phyloP scores from a whole-genome alignment of 345 rosid genomes.

The Gynandropsis gynandra region DNA sequence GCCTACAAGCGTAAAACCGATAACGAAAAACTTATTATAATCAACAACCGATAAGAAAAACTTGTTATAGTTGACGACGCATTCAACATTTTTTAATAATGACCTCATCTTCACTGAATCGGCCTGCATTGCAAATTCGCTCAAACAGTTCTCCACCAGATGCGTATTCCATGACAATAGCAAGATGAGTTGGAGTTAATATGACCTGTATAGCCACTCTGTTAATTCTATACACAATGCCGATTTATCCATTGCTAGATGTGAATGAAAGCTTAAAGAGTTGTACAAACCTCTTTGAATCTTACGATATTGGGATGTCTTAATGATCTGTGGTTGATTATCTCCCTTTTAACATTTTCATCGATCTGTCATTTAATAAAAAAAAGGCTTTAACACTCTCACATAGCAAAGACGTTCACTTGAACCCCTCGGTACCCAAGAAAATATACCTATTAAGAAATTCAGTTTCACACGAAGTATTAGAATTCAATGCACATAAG shows the following conservation, averaged over 20 bases:
- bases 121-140: conserved; percentile 72
- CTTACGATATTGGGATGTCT: conserved; percentile 84
- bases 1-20: conserved; percentile 27
- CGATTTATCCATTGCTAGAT: background rate
- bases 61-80: too few species aligned
- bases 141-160: conserved; percentile 85
- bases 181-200: conserved; percentile 75
- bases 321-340: conserved; percentile 70
- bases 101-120: conserved; percentile 82
- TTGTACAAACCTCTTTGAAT: conserved; percentile 60
- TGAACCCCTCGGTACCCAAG: background rate
- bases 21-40: too few species aligned
- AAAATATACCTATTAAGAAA: background rate
- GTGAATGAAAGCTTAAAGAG: background rate
- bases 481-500: background rate
- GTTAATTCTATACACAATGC: background rate
- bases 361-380: conserved; percentile 45
- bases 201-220: conserved; percentile 42
- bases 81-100: background rate
- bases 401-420: too few species aligned
- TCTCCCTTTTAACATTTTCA: conserved; percentile 76
- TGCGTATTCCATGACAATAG: conserved; percentile 83
- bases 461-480: background rate
- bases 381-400: too few species aligned
- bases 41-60: too few species aligned